Conservation (phyloP, 1,284 basidiomycete species). For the Papiliotrema laurentii region DNA sequence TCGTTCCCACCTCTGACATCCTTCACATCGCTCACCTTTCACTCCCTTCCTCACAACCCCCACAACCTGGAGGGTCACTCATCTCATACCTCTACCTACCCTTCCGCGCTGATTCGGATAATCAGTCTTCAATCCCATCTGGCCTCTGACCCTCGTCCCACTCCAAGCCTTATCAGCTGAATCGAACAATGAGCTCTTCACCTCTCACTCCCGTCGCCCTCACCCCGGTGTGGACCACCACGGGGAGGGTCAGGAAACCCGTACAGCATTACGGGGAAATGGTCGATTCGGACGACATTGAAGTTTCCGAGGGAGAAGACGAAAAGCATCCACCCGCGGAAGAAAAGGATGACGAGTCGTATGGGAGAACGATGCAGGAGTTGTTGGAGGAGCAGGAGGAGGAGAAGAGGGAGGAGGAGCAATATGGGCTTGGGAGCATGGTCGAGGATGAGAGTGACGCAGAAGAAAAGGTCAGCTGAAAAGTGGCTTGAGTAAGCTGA, state of each 20-base stretch:
- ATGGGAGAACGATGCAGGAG: not conserved
- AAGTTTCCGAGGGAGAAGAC: constrained; percentile 2
- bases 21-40: too few species aligned
- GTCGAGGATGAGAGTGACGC: not conserved
- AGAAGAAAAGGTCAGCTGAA: not conserved
- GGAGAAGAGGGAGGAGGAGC: not conserved
- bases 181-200: too few species aligned
- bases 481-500: not conserved
- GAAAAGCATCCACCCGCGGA: not conserved
- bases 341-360: constrained; percentile 2
- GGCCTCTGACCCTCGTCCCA: too few species aligned
- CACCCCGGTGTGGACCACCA: too few species aligned
- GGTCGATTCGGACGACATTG: constrained; percentile 3
- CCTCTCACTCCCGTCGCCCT: too few species aligned
- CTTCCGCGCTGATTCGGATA: too few species aligned
- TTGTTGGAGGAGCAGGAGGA: not conserved
- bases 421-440: not conserved
- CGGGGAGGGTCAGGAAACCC: not conserved
- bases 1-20: too few species aligned
- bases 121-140: too few species aligned
- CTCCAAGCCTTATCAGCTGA: too few species aligned
- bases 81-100: too few species aligned
- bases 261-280: constrained; percentile 1
- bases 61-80: too few species aligned
- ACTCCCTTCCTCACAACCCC: too few species aligned